A percentile compares a stretch with the other conserved stretches of the same genome.
Evolutionary conservation across 768 basidiomycete genomes (phyloP).

Genomic region (Pleurotus djamor): DNA sequence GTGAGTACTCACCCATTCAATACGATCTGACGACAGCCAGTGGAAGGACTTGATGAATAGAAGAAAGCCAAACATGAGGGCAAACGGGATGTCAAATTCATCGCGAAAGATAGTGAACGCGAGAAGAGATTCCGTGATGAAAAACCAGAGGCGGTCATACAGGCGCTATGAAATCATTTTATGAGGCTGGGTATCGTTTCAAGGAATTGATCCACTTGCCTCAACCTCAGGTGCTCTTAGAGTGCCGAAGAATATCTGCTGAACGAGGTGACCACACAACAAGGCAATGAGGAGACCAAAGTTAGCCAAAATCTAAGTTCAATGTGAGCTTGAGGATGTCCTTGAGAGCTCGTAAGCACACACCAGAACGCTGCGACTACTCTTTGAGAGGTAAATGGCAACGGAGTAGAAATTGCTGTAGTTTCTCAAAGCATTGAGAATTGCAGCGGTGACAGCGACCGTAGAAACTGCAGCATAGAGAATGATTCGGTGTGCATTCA

Average conservation of each 20-base stretch:
- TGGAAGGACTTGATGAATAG: conserved; percentile 97
- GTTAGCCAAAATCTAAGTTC: conserved; percentile 80
- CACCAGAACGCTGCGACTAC: conserved; percentile 91
- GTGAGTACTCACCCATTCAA: conserved; percentile 77
- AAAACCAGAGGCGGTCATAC: conserved; percentile 96
- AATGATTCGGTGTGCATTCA: conserved; percentile 63
- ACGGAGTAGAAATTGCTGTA: conserved; percentile 95
- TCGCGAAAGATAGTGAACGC: conserved; percentile 98
- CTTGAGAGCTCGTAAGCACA: conserved; percentile 17
- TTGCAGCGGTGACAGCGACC: conserved; percentile 65
- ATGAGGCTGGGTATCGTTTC: background rate
- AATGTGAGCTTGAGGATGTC: background rate
- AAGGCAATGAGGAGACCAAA: conserved; percentile 81
- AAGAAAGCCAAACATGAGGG: conserved; percentile 91
- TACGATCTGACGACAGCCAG: conserved; percentile 93
- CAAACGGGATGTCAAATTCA: conserved; percentile 91
- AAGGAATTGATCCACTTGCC: conserved; percentile 40
- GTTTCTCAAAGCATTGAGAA: conserved; percentile 77
- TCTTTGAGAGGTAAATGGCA: conserved; percentile 89
- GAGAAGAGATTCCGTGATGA: conserved; percentile 92
- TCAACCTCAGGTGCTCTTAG: conserved; percentile 89
- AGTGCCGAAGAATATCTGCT: conserved; percentile 88
- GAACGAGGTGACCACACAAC: conserved; percentile 72
- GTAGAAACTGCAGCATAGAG: conserved; percentile 70
- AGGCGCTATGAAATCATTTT: conserved; percentile 57